A percentile compares a stretch with the other conserved stretches of the same genome.
Evolutionary conservation across 225 moss, liverwort and hornwort genomes (phyloP).

Genomic region (Lunularia cruciata): DNA sequence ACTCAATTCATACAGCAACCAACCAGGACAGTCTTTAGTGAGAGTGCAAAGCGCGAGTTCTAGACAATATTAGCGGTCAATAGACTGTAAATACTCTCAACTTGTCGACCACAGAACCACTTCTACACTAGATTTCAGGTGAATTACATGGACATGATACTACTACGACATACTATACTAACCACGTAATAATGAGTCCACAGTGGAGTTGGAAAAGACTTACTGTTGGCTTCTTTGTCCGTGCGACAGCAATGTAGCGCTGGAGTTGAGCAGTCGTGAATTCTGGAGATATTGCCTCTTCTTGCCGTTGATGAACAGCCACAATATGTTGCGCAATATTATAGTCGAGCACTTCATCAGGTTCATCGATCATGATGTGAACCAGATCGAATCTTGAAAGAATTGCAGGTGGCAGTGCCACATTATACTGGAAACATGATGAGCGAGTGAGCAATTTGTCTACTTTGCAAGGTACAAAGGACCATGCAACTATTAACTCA

Average conservation of each 20-base stretch:
- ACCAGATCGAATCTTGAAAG: conserved; percentile 98
- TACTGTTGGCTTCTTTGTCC: conserved; percentile 86
- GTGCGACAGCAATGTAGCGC: conserved; percentile 95
- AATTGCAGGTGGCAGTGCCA: conserved; percentile 96
- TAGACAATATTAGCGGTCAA: too few relatives aligned
- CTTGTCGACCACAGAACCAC: not conserved
- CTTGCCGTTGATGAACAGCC: conserved; percentile 86
- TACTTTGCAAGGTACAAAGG: too few relatives aligned
- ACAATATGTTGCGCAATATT: conserved; percentile 92
- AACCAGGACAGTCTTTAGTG: too few relatives aligned
- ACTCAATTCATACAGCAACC: too few relatives aligned
- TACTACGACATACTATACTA: too few relatives aligned
- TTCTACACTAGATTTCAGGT: too few relatives aligned
- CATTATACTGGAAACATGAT: conserved; percentile 97
- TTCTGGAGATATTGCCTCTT: conserved; percentile 77
- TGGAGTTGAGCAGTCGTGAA: conserved; percentile 86
- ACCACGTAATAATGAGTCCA: not conserved
- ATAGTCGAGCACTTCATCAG: conserved; percentile 83
- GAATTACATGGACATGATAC: too few relatives aligned
- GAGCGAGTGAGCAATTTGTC: too few relatives aligned
- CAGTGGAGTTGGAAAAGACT: not conserved
- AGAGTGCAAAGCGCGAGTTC: too few relatives aligned
- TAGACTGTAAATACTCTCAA: not conserved
- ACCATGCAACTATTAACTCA: too few relatives aligned
- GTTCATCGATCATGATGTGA: conserved; percentile 98